These are phyloP conservation scores for Candida quercuum DNA, from an alignment of 805 yeast genomes.

Conservation along the genomic window DNA sequence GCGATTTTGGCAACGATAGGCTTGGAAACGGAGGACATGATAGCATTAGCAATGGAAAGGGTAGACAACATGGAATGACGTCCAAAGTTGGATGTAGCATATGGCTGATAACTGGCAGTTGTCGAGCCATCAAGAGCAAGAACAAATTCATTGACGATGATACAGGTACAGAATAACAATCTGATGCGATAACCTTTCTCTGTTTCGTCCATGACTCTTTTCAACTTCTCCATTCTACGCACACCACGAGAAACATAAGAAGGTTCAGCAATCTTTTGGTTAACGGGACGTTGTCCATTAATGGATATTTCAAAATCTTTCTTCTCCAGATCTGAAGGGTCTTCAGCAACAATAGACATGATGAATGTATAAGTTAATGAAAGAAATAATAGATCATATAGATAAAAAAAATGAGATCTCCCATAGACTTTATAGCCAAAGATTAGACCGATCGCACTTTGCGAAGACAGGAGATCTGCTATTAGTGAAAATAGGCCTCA, in stretches of 20 bases:
- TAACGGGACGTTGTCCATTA: no score
- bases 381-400: no score
- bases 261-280: not conserved
- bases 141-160: conserved; percentile 13
- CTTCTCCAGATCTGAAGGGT: no score
- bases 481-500: no score
- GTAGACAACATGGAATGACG: conserved; percentile 36
- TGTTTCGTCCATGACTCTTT: conserved; percentile 15
- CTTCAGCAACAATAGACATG: no score
- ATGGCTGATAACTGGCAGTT: conserved; percentile 30
- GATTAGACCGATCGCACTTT: no score
- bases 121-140: conserved; percentile 27
- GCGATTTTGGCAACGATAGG: conserved; percentile 37
- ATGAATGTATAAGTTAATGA: no score
- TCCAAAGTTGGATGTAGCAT: conserved; percentile 35
- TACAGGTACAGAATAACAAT: conserved; percentile 11
- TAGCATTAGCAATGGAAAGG: conserved; percentile 32
- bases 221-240: conserved; percentile 17
- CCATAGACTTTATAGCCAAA: no score
- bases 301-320: no score
- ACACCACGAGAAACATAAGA: conserved; percentile 17
- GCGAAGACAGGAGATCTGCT: no score
- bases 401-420: no score
- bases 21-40: conserved; percentile 32
- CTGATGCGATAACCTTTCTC: conserved; percentile 12